Evolutionary conservation across 1,139 yeast genomes (phyloP).

Genomic region (Casaregolazyma lundiana): DNA sequence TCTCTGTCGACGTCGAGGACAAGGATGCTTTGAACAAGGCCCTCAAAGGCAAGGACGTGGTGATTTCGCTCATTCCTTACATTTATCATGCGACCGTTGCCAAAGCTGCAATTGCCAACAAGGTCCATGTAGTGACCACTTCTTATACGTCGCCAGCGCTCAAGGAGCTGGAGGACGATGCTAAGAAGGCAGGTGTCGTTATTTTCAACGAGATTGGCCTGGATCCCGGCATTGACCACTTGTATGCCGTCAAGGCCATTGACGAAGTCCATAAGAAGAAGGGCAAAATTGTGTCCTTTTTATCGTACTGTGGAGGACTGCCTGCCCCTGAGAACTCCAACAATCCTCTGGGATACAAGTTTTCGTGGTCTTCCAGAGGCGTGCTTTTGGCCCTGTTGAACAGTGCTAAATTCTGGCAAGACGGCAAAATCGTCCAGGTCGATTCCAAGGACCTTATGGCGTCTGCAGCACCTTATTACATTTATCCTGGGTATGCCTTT

Average conservation of each 20-base stretch:
- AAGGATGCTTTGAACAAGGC: slow-evolving; percentile 70
- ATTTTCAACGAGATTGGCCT: slow-evolving; percentile 54
- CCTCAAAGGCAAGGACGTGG: slow-evolving; percentile 74
- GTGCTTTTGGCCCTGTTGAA: slow-evolving; percentile 92
- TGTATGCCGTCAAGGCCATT: slow-evolving; percentile 95
- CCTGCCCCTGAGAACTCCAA: slow-evolving; percentile 98
- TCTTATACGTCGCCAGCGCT: slow-evolving; percentile 94
- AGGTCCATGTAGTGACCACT: slow-evolving; percentile 92
- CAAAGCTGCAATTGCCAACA: slow-evolving; percentile 84
- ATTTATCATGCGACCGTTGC: slow-evolving; percentile 90
- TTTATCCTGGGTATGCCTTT: slow-evolving; percentile 92
- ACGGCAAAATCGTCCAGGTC: slow-evolving; percentile 76
- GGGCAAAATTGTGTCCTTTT: slow-evolving; percentile 89
- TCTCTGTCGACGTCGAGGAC: slow-evolving; percentile 83
- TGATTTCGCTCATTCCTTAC: slow-evolving; percentile 93
- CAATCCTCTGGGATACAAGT: slow-evolving; percentile 97
- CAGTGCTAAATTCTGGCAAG: slow-evolving; percentile 82
- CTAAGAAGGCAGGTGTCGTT: slow-evolving; percentile 44
- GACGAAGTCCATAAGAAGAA: slow-evolving; percentile 90
- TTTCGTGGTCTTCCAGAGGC: slow-evolving; percentile 99
- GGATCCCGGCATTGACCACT: slow-evolving; percentile 98
- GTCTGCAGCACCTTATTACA: slow-evolving; percentile 89
- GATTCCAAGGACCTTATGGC: slow-evolving; percentile 91
- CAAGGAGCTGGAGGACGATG: slow-evolving; percentile 38
- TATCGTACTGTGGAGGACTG: slow-evolving; percentile 97